These are phyloP conservation scores for Eucalyptus erythrocorys DNA, from an alignment of 345 rosid species.

Conservation along the genomic window DNA sequence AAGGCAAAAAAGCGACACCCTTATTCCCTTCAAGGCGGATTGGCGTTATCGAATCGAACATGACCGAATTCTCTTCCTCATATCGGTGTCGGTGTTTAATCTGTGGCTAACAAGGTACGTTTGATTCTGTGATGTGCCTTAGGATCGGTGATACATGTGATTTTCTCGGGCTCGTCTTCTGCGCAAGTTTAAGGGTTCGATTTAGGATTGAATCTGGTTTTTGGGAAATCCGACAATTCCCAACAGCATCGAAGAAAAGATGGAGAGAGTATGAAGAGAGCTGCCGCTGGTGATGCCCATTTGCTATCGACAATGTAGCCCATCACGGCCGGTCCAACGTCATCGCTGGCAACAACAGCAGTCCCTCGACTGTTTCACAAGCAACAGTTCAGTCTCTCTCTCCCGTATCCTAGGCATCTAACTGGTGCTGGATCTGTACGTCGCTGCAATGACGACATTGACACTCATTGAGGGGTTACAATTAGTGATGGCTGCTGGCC, in stretches of 20 bases:
- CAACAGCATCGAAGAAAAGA: background rate
- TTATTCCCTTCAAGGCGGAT: no score
- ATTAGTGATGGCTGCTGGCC: background rate
- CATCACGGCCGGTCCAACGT: background rate
- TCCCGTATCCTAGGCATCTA: background rate
- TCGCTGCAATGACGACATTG: background rate
- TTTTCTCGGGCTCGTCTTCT: no score
- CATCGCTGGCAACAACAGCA: rapidly evolving
- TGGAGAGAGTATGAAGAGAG: background rate
- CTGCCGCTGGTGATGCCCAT: background rate
- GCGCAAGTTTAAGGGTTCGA: no score
- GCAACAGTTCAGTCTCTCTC: background rate
- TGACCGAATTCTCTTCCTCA: no score
- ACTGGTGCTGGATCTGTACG: background rate
- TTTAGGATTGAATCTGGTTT: no score
- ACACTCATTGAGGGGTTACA: background rate
- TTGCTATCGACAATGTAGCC: background rate
- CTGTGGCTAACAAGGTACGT: no score
- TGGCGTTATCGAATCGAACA: no score
- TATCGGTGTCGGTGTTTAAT: no score
- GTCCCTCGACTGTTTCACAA: background rate
- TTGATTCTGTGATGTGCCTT: no score
- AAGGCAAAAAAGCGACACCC: no score
- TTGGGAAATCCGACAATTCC: no score
- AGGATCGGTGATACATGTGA: no score